Conservation (phyloP, 2,329 filamentous ascomycete species). For the Alternaria novae-zelandiae region DNA sequence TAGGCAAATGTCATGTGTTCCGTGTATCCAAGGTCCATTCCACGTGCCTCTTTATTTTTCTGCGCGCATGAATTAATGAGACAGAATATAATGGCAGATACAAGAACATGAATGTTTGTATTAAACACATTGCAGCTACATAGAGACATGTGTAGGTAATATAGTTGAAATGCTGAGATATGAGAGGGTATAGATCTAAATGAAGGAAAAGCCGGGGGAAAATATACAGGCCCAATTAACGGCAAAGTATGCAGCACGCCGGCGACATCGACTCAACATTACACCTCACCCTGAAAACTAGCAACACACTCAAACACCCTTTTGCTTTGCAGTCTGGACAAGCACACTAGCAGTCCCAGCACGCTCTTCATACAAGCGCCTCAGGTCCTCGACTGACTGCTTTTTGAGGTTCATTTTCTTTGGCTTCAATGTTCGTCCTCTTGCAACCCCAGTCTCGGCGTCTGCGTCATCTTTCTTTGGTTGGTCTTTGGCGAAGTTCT, state of each 20-base stretch:
- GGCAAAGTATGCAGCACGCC: neutral
- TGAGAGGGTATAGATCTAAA: neutral
- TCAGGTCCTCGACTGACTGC: conserved; percentile 55
- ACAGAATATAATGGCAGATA: neutral
- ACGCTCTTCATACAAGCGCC: conserved; percentile 57
- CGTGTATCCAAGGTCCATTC: neutral
- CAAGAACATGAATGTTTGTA: neutral
- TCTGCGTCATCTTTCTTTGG: conserved; percentile 18
- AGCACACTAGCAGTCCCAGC: conserved; percentile 49
- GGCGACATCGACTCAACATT: neutral
- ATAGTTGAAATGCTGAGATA: neutral
- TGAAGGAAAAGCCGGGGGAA: neutral
- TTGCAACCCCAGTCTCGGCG: conserved; percentile 11
- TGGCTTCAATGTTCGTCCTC: conserved; percentile 30
- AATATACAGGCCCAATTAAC: neutral
- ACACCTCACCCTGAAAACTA: neutral
- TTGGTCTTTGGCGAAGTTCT: conserved; percentile 26
- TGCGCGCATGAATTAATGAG: neutral
- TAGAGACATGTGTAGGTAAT: neutral
- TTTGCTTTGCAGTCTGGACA: conserved; percentile 19
- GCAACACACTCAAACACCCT: neutral
- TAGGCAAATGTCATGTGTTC: neutral
- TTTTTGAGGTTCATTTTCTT: conserved; percentile 53
- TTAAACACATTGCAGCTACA: neutral
- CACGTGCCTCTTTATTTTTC: neutral